Percentiles rank a stretch among this genome's conserved stretches.
Conservation (phyloP, 2,329 filamentous ascomycete species). For the Penicillium vulpinum region DNA sequence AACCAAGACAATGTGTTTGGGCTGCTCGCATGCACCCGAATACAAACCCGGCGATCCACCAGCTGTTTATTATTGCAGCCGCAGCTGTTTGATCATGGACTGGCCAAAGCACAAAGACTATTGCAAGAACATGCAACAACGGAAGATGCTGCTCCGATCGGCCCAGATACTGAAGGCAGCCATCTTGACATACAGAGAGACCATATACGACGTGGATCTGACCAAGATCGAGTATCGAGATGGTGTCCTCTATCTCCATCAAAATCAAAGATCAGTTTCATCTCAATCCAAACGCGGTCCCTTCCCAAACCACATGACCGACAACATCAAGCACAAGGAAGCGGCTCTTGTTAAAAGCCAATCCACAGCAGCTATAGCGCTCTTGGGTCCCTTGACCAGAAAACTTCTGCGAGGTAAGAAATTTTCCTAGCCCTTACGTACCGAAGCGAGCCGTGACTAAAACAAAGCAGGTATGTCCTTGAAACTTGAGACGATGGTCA, state of each 20-base stretch:
- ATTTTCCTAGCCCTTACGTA: neutral
- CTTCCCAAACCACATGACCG: neutral
- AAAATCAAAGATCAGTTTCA: neutral
- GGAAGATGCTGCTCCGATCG: neutral
- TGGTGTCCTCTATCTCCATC: neutral
- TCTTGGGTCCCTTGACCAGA: constrained; percentile 1
- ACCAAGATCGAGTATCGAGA: neutral
- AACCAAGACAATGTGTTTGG: neutral
- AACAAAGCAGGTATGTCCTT: neutral
- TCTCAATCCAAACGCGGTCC: neutral
- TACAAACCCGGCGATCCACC: neutral
- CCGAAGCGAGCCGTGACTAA: neutral
- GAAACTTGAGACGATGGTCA: neutral
- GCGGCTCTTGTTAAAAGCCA: neutral
- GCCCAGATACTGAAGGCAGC: neutral
- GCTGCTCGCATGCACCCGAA: neutral
- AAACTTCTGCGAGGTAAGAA: neutral
- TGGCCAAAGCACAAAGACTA: neutral
- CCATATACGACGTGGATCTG: neutral
- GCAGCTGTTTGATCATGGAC: neutral
- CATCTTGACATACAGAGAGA: neutral
- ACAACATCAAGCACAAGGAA: neutral
- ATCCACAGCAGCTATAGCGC: neutral
- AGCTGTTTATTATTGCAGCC: neutral
- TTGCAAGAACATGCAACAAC: neutral